These are phyloP conservation scores for Dothiorella sarmentorum DNA, from an alignment of 2,329 filamentous ascomycete genomes.

Conservation along the genomic window DNA sequence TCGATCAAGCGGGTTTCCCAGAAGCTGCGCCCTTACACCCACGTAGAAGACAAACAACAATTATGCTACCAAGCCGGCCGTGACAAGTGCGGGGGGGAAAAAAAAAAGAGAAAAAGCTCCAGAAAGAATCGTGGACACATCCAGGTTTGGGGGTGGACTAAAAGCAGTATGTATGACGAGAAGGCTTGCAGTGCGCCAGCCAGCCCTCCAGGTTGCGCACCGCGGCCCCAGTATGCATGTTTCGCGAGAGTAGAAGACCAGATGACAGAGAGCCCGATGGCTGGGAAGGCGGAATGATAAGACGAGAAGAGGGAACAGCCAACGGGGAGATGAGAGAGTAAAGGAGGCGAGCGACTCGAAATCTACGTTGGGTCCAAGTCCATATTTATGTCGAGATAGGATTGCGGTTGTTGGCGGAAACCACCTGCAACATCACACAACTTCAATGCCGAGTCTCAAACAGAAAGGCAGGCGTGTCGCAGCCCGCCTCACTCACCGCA, in stretches of 20 bases:
- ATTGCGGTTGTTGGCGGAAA: neutral
- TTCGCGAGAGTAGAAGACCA: slow-evolving; percentile 16
- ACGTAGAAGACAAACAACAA: slow-evolving; percentile 15
- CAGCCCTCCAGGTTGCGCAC: slow-evolving; percentile 15
- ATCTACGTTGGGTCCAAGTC: neutral
- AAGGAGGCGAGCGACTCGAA: neutral
- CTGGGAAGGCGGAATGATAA: slow-evolving; percentile 17
- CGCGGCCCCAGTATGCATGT: slow-evolving; percentile 18
- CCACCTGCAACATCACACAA: neutral
- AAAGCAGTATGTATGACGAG: slow-evolving; percentile 17
- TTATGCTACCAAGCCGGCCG: slow-evolving; percentile 19
- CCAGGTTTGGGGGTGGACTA: slow-evolving; percentile 16
- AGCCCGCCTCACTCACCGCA: slow-evolving; percentile 18
- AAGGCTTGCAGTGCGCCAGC: slow-evolving; percentile 14
- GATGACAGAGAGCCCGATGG: slow-evolving; percentile 12
- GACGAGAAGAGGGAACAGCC: slow-evolving; percentile 15
- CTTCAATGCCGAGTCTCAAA: slow-evolving; percentile 8
- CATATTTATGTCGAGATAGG: neutral
- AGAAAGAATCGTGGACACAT: slow-evolving; percentile 20
- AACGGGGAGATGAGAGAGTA: slow-evolving; percentile 13
- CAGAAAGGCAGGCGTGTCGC: neutral
- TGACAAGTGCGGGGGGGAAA: slow-evolving; percentile 10
- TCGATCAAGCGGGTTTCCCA: slow-evolving; percentile 8
- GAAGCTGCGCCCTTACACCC: slow-evolving; percentile 13
- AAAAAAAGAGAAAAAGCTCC: slow-evolving; percentile 9